Evolutionary conservation across 2,329 filamentous ascomycete species (phyloP), one percentile per base, ranked within the genome.

Genomic region (Arthrobotrys musiformis): DNA sequence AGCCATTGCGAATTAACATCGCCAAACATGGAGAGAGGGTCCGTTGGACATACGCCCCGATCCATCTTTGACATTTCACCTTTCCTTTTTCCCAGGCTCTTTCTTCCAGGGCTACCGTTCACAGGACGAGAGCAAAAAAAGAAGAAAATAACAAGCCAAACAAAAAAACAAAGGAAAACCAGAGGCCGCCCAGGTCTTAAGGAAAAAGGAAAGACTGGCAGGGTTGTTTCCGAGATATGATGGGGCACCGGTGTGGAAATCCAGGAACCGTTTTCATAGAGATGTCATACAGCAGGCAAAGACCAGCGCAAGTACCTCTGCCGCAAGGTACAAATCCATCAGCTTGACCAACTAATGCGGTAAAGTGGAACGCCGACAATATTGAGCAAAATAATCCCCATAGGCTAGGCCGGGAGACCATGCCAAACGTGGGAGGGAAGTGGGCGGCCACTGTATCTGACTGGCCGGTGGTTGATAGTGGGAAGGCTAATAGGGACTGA

Each of bases 261-360:
- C 61, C 70, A 74, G 70, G 70, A 66, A 74, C 70, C 62, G 44
- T 66, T 67, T 62, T 33, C 48, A 54, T 42, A 56, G 67, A 60
- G 70, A 74, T 74, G 70, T 42, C 62, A 74, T 74, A n/a, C 62
- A 74, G 70, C 62, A 74, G 70, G 42, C 40, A 26, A 40, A 13
- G 19, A 24, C 3, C 22, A 58, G 28, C 37, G 40, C 50, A 74
- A 35, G 70, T 74, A 74, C 70, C 62, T 54, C 50, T 54, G 54
- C 24, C 63, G 70, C 70, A 69, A 75, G 70, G 70, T 75, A 75
- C 70, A 75, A 74, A 74, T 30, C 63, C 70, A 75, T 75, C 70
- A 75, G 70, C 70, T 75, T 64, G 56, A 6, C 46, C 44, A 15
- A 75, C 70, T 40, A 75, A 75, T 75, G 54, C 58, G 63, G 70